Percentiles rank a stretch among this genome's conserved stretches.
phyloP scores from a whole-genome alignment of 345 rosid genomes.

The Gossypium sturtianum region DNA sequence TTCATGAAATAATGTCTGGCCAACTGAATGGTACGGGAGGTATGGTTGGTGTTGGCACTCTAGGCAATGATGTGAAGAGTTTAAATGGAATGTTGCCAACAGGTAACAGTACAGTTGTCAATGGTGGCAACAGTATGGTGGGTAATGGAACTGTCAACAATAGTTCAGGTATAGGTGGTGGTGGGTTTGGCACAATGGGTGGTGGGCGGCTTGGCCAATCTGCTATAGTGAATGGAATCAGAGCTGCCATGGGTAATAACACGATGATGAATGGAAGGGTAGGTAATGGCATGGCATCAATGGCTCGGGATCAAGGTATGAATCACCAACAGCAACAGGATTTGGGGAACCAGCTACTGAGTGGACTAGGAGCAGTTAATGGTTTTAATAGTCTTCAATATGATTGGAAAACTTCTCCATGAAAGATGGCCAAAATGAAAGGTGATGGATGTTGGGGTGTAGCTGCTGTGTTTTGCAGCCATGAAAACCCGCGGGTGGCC shows the following conservation, averaged over 20 bases:
- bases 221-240: slow-evolving; percentile 53
- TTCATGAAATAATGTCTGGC: slow-evolving; percentile 66
- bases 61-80: slow-evolving; percentile 53
- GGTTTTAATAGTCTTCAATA: slow-evolving; percentile 70
- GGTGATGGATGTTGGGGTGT: slow-evolving; percentile 10
- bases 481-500: slow-evolving; percentile 2
- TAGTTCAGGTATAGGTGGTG: slow-evolving; percentile 36
- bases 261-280: slow-evolving; percentile 68
- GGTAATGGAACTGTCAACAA: slow-evolving; percentile 48
- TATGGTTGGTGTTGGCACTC: slow-evolving; percentile 50
- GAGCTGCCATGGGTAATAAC: slow-evolving; percentile 55
- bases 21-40: slow-evolving; percentile 49
- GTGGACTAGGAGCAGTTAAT: slow-evolving; percentile 68
- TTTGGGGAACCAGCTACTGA: slow-evolving; percentile 65
- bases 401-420: slow-evolving; percentile 77
- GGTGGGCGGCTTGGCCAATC: slow-evolving; percentile 59
- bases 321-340: slow-evolving; percentile 63
- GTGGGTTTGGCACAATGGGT: not conserved
- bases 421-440: slow-evolving; percentile 4
- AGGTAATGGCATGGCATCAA: slow-evolving; percentile 29
- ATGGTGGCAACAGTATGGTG: slow-evolving; percentile 35
- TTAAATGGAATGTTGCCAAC: slow-evolving; percentile 44
- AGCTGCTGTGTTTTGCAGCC: slow-evolving; percentile 33
- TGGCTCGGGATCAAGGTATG: slow-evolving; percentile 61
- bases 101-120: slow-evolving; percentile 39